Conservation (phyloP, 2,329 filamentous ascomycete genomes). For the Cytospora piceicola region DNA sequence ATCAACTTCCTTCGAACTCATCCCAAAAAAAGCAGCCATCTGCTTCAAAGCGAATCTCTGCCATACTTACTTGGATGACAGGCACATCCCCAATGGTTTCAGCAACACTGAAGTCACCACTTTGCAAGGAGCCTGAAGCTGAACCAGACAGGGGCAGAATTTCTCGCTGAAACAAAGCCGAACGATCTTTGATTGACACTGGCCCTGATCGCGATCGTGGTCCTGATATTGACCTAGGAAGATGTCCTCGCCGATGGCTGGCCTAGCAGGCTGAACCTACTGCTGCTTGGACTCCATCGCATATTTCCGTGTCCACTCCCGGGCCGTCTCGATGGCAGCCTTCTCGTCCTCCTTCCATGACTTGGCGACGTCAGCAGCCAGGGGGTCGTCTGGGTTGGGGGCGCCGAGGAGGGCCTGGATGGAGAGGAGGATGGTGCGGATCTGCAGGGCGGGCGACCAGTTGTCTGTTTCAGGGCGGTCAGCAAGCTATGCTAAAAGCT, state of each 20-base stretch:
- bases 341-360: slow-evolving; percentile 97
- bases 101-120: background rate
- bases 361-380: slow-evolving; percentile 96
- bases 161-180: background rate
- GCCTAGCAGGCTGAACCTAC: slow-evolving; percentile 9
- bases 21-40: background rate
- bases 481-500: background rate
- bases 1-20: background rate
- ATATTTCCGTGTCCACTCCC: slow-evolving; percentile 87
- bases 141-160: background rate
- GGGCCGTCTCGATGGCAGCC: slow-evolving; percentile 88
- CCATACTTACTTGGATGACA: background rate
- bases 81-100: background rate
- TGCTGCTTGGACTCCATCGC: slow-evolving; percentile 49
- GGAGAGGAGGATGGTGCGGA: slow-evolving; percentile 96
- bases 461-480: slow-evolving; percentile 65
- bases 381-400: slow-evolving; percentile 96
- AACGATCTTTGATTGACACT: background rate
- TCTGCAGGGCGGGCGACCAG: slow-evolving; percentile 97
- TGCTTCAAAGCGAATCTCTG: background rate
- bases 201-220: background rate
- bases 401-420: slow-evolving; percentile 96
- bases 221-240: background rate
- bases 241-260: background rate
- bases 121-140: background rate